These are phyloP conservation scores for Aspergillus chevalieri DNA, from an alignment of 2,329 filamentous ascomycete species.

Conservation along the genomic window DNA sequence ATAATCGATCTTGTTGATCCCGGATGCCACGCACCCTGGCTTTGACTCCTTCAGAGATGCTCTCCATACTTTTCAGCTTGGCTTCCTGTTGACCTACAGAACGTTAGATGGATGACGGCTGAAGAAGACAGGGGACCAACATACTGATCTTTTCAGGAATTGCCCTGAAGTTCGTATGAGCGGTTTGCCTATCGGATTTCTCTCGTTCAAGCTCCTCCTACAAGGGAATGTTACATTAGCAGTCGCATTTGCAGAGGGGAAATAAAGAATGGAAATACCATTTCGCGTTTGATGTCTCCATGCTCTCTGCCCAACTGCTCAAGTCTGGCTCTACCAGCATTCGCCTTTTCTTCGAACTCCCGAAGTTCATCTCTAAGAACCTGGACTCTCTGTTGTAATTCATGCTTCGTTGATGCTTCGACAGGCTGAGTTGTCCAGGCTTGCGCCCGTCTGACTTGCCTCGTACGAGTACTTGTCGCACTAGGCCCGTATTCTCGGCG, in stretches of 20 bases:
- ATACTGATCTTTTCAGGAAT: constrained; percentile 67
- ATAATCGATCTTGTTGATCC: constrained; percentile 50
- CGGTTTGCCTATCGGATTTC: constrained; percentile 63
- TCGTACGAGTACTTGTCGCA: constrained; percentile 64
- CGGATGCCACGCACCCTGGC: constrained; percentile 48
- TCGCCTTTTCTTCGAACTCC: constrained; percentile 21
- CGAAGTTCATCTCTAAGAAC: constrained; percentile 39
- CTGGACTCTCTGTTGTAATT: constrained; percentile 50
- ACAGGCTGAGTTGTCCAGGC: constrained; percentile 75
- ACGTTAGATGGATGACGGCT: constrained; percentile 17
- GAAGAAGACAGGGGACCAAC: constrained; percentile 25
- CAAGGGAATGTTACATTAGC: constrained; percentile 7
- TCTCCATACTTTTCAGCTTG: constrained; percentile 39
- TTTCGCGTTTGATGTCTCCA: constrained; percentile 29
- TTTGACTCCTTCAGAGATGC: constrained; percentile 38
- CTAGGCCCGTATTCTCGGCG: constrained; percentile 73
- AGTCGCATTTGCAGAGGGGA: neutral
- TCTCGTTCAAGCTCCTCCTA: constrained; percentile 43
- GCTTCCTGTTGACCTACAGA: constrained; percentile 38
- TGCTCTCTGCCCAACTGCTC: constrained; percentile 16
- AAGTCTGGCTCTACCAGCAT: constrained; percentile 25
- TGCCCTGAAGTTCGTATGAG: constrained; percentile 57
- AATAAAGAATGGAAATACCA: constrained; percentile 28
- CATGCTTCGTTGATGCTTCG: constrained; percentile 53
- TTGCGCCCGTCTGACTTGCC: constrained; percentile 53